phyloP scores from a whole-genome alignment of 441 rosid genomes.

The Melastoma candidum region DNA sequence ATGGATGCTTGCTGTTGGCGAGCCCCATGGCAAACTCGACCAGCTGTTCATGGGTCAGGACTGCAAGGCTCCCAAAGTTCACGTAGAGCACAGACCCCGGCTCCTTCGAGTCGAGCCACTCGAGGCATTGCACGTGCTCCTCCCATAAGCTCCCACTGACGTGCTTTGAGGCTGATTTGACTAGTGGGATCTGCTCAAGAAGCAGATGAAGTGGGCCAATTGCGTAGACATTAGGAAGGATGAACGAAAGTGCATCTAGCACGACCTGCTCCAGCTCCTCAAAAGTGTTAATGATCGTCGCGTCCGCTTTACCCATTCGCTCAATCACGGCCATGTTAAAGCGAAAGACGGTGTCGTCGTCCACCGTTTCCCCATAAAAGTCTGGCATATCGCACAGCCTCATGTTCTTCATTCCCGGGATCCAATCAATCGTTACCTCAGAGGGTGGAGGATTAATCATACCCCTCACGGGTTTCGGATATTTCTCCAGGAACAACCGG shows the following conservation, averaged over 20 bases:
- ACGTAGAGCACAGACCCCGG: constrained; percentile 6
- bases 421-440: no score
- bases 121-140: background rate
- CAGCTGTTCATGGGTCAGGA: constrained; percentile 1
- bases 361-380: no score
- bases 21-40: constrained; percentile 9
- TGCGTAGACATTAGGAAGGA: background rate
- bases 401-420: no score
- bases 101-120: constrained; percentile 3
- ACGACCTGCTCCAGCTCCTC: constrained; percentile 2
- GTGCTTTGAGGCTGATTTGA: no score
- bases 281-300: constrained; percentile 6
- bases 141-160: background rate
- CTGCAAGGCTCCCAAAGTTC: constrained; percentile 8
- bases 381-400: no score
- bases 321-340: constrained; percentile 5
- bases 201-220: no score
- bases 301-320: constrained; percentile 1
- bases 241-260: constrained; percentile 3
- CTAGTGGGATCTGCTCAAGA: no score
- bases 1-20: constrained; percentile 8
- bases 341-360: constrained; percentile 1
- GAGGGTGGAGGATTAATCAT: no score
- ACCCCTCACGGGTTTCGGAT: no score
- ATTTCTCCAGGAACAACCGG: no score